These are phyloP conservation scores for Clavispora santaluciae DNA, from an alignment of 805 yeast species.

Conservation along the genomic window DNA sequence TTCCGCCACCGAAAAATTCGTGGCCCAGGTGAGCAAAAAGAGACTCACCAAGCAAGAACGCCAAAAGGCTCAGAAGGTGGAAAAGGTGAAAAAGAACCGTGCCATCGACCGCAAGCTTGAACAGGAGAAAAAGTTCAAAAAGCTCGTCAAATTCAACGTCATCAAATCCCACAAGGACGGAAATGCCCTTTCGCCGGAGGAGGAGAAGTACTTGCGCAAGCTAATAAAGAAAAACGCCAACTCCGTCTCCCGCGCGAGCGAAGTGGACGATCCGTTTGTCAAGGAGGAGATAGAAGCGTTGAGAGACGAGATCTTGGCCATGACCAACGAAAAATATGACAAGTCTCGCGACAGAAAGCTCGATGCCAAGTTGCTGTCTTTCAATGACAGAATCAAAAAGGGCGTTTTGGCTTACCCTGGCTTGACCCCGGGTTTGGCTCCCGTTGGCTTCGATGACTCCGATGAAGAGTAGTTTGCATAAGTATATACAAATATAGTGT, in stretches of 20 bases:
- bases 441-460: slow-evolving; percentile 49
- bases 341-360: slow-evolving; percentile 21
- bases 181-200: slow-evolving; percentile 26
- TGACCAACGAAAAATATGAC: slow-evolving; percentile 19
- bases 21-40: slow-evolving; percentile 12
- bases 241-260: slow-evolving; percentile 23
- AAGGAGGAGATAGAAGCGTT: slow-evolving; percentile 27
- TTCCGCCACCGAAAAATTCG: slow-evolving; percentile 14
- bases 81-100: slow-evolving; percentile 19
- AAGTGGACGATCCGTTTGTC: slow-evolving; percentile 28
- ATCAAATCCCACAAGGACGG: slow-evolving; percentile 28
- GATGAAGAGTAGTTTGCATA: slow-evolving; percentile 17
- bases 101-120: slow-evolving; percentile 25
- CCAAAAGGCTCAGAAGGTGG: slow-evolving; percentile 15
- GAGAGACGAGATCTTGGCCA: slow-evolving; percentile 23
- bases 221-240: slow-evolving; percentile 34
- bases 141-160: slow-evolving; percentile 34
- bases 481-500: slow-evolving; percentile 15
- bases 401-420: slow-evolving; percentile 53
- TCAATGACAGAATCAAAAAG: slow-evolving; percentile 36
- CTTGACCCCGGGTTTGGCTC: slow-evolving; percentile 81
- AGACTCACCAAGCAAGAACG: slow-evolving; percentile 15
- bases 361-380: slow-evolving; percentile 18
- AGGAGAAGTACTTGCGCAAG: slow-evolving; percentile 34
- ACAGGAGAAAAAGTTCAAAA: slow-evolving; percentile 27